Evolutionary conservation across 2,329 filamentous ascomycete species (phyloP).

Genomic region (Esteya vermicola): DNA sequence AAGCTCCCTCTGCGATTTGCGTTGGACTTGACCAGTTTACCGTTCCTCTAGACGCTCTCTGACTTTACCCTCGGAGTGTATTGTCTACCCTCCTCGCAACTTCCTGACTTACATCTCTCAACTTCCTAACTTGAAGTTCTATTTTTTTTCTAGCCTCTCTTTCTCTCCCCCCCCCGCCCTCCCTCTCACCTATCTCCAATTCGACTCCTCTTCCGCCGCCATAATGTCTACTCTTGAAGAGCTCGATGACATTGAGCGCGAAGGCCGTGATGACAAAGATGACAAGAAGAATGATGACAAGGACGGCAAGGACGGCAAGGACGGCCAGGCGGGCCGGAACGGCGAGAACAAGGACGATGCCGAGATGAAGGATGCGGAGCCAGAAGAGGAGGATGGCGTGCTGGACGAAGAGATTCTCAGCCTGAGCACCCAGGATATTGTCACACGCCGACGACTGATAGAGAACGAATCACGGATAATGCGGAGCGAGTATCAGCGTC

Average conservation of each 20-base stretch:
- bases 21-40: no score
- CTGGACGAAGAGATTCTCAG: constrained; percentile 88
- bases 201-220: constrained; percentile 8
- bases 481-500: constrained; percentile 88
- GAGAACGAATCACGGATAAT: constrained; percentile 98
- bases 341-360: constrained; percentile 51
- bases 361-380: constrained; percentile 81
- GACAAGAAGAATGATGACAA: constrained; percentile 15
- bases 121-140: no score
- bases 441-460: constrained; percentile 76
- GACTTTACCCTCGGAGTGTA: no score
- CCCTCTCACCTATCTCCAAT: neutral
- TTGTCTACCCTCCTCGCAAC: no score
- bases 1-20: no score
- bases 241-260: constrained; percentile 76
- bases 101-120: no score
- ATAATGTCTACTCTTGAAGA: constrained; percentile 84
- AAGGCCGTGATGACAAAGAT: constrained; percentile 53
- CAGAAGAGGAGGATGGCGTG: constrained; percentile 61
- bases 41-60: no score
- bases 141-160: no score
- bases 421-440: constrained; percentile 87
- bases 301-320: constrained; percentile 19
- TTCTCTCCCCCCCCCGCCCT: no score
- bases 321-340: constrained; percentile 26